Conservation (phyloP, 306 rosid species). For the Sphenostylis stenocarpa region DNA sequence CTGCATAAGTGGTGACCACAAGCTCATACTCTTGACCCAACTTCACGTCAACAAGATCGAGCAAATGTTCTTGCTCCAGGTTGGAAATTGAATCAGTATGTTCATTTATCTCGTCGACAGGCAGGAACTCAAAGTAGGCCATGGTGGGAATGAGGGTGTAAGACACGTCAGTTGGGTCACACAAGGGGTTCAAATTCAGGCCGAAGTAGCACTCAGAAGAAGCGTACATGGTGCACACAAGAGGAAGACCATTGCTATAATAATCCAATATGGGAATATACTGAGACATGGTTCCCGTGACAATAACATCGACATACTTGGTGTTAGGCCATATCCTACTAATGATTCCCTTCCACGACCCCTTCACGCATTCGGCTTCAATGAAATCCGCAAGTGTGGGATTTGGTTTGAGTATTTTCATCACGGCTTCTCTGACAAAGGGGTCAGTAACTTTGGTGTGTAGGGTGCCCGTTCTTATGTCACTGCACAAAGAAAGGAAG, state of each 20-base stretch:
- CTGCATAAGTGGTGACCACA: conserved; percentile 11
- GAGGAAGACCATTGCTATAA: conserved; percentile 2
- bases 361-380: neutral
- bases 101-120: neutral
- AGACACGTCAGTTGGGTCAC: neutral
- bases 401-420: neutral
- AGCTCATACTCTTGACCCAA: neutral
- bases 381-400: conserved; percentile 1
- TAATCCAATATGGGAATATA: conserved; percentile 13
- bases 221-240: conserved; percentile 5
- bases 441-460: neutral
- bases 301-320: conserved; percentile 12
- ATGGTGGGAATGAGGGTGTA: conserved; percentile 20
- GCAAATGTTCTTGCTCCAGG: neutral
- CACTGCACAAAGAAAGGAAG: neutral
- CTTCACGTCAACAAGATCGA: conserved; percentile 3
- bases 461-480: conserved; percentile 1
- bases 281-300: conserved; percentile 10
- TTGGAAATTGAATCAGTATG: neutral
- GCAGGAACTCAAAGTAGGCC: conserved; percentile 17
- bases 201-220: conserved; percentile 6
- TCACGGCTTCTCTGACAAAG: neutral
- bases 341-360: neutral
- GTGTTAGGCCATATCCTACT: neutral
- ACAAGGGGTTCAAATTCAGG: conserved; percentile 4